Base-by-base conservation (phyloP, 345 rosid genomes). In the Bretschneidera sinensis region DNA sequence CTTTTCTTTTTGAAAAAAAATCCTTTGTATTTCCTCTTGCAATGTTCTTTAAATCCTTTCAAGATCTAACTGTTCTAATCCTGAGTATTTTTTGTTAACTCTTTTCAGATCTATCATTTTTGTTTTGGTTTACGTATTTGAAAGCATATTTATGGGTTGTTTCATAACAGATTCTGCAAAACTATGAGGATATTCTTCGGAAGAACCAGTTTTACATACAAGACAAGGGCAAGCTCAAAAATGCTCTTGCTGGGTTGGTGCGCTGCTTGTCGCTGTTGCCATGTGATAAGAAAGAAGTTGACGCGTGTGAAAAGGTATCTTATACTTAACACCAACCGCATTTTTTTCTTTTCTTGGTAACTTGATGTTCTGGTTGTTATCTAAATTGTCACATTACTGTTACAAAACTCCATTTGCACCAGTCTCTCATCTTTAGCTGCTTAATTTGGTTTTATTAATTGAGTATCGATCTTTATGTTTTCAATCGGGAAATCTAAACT, bases 201-300 rank as follows among this genome's bases (percentile, higher is more conserved):
- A 81, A 82, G 35, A 82, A 78, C 61, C 92, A 81, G 60, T 83
- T 83, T 51, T 74, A 81, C 71, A 74, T 79, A 59, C 83, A 87
- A 76, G 95, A 88, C 48, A 89, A 80, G 73, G 79, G 79, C 66
- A 83, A 83, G 75, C 83, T 90, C 25, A 90, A 72, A 63, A 79
- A 60, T 70, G 80, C 79, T 53, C 86, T 94, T 71, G 76, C 79
- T 58, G 95, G 97, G n/a, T 70, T 94, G 62, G 72, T 74, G 20
- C 83, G 66, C 63, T 94, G 97, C 79, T 74, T 94, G 64, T 84
- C 85, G 4, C 59, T 92, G 62, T 75, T 88, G 75, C 84, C 86
- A 48, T 65, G 72, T 62, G 68, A 76, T 35, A 75, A 69, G 61
- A 62, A 69, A 62, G 71, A 71, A 73, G 66, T 54, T 19, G 63